Base-by-base conservation (phyloP, 495 filamentous ascomycete species). In the Daldinia caldariorum region DNA sequence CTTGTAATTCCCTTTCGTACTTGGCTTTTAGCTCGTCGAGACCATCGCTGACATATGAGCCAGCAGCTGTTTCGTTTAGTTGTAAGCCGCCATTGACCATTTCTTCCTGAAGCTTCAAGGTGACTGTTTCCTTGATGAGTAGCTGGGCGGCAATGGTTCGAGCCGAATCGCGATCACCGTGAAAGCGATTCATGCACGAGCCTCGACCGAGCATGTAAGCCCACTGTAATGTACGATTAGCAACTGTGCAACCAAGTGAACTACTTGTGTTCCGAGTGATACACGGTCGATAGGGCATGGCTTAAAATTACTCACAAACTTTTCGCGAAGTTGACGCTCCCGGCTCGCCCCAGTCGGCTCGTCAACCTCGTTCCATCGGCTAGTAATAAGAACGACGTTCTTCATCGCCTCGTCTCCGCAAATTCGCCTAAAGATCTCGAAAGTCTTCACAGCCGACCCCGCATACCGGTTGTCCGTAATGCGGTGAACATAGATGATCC, bases 401-500 rank as follows among this genome's bases (percentile, higher is more conserved):
- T 61, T 59, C 32, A 83, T 63, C 9, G 63, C 74, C 9, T 82
- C 65, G 0, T 74, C 50, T 0, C 83, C 84, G 35, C 82, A 82
- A 0, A 86, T 63, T 37, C 78, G 67, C 35, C 77, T 69, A 67
- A 86, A 84, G 69, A 84, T 80, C 0, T 41, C 49, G 0, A 85
- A 54, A 22, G 81, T 83, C 4, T 67, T 74, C 16, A 50, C 54
- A 6, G 79, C 76, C 0, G 78, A 77, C 0, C 80, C 82, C 22
- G 66, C 41, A 62, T 85, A 76, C 0, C 79, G 63, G 0, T 39
- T 41, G 4, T 82, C 77, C 2, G 56, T 76, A 63, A 86, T 86
- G 2, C 75, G 74, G 51, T 86, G 85, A 0, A 86, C 74, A 61
- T 84, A 81, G 29, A 82, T 75, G 16, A 82, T 77, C 6, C 79